phyloP scores from a whole-genome alignment of 139 green algal species.

The Coccomyxa sp. region DNA sequence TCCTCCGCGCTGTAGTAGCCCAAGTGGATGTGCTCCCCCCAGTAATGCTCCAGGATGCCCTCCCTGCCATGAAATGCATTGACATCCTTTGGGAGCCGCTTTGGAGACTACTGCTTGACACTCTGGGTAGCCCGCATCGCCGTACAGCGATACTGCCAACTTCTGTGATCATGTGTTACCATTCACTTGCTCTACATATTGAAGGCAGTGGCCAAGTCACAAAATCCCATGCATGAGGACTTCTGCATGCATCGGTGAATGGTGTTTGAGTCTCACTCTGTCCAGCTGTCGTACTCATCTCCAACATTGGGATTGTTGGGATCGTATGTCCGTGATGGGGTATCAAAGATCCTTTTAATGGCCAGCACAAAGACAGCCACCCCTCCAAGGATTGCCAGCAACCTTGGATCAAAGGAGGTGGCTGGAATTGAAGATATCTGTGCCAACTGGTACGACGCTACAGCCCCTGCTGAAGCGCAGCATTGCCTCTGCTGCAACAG shows the following conservation, averaged over 20 bases:
- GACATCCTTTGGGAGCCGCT: no score
- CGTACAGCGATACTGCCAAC: no score
- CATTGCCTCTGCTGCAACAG: neutral
- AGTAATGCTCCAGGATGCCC: conserved; percentile 81
- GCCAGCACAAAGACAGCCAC: neutral
- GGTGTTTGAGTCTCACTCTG: conserved; percentile 27
- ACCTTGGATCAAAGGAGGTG: neutral
- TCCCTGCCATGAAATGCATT: conserved; percentile 26
- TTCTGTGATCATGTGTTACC: no score
- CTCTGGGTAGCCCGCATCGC: no score
- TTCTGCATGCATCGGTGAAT: neutral
- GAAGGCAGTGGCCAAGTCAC: no score
- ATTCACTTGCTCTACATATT: no score
- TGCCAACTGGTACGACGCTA: neutral
- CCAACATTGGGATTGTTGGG: conserved; percentile 80
- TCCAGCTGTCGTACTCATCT: conserved; percentile 93
- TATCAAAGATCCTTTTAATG: conserved; percentile 68
- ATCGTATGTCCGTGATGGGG: conserved; percentile 71
- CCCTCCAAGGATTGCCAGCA: neutral
- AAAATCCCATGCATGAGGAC: no score
- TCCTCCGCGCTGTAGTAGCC: conserved; percentile 83
- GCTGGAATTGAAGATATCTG: neutral
- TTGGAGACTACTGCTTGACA: no score
- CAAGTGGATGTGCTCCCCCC: conserved; percentile 96
- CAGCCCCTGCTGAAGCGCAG: neutral